Percentiles rank a stretch among this genome's conserved stretches.
Evolutionary conservation across 2,329 filamentous ascomycete species (phyloP).

Genomic region (Fusarium fracticaudum): DNA sequence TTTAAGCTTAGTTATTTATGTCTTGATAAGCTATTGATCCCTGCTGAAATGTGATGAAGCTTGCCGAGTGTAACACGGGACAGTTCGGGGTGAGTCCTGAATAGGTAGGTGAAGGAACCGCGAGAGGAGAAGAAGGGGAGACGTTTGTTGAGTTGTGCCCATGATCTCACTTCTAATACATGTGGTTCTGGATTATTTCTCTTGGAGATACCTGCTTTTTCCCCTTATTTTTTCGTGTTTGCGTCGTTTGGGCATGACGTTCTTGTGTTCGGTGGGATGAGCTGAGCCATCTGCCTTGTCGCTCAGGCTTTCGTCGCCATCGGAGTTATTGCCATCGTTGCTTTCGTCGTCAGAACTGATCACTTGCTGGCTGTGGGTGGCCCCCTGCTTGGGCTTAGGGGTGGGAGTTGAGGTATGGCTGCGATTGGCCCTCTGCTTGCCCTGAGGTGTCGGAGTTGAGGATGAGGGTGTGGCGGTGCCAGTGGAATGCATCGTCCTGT

Average conservation of each 20-base stretch:
- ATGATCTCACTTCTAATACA: background rate
- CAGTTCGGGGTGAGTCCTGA: background rate
- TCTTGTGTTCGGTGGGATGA: background rate
- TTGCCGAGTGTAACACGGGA: background rate
- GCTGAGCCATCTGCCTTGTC: background rate
- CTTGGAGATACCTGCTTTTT: background rate
- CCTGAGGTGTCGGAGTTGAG: too few relatives aligned
- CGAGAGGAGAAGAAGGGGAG: background rate
- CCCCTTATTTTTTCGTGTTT: rapidly evolving
- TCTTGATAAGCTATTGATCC: background rate
- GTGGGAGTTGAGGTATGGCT: too few relatives aligned
- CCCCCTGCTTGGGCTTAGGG: too few relatives aligned
- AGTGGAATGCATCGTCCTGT: too few relatives aligned
- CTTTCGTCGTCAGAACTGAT: too few relatives aligned
- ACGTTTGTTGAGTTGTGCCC: background rate
- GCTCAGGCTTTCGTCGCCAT: too few relatives aligned
- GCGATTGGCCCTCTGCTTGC: too few relatives aligned
- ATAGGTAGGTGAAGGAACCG: background rate
- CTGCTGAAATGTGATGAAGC: background rate
- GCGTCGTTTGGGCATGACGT: too few relatives aligned
- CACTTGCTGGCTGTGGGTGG: too few relatives aligned
- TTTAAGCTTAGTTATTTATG: background rate
- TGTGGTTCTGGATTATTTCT: too few relatives aligned
- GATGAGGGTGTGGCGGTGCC: too few relatives aligned
- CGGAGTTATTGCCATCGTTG: too few relatives aligned